These are phyloP conservation scores for Beauveria varroae DNA, from an alignment of 2,329 filamentous ascomycete genomes.

Conservation along the genomic window DNA sequence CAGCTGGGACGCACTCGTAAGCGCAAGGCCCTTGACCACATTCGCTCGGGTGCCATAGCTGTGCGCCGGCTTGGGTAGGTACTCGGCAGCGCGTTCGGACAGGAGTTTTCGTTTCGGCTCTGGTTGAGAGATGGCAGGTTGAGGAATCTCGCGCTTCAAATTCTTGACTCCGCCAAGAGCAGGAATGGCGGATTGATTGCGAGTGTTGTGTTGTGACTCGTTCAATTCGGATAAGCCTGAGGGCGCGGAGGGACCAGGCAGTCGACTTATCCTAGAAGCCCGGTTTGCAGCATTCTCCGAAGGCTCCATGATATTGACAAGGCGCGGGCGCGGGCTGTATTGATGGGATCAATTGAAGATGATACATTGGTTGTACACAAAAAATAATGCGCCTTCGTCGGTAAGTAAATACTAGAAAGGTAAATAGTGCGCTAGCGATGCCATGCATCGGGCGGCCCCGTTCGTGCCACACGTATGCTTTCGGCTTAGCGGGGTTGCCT, in stretches of 20 bases:
- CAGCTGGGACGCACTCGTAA: constrained; percentile 4
- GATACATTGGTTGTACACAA: not conserved
- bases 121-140: constrained; percentile 40
- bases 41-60: constrained; percentile 33
- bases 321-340: not conserved
- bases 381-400: not conserved
- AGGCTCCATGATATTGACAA: constrained; percentile 5
- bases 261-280: constrained; percentile 8
- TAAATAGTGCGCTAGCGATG: not conserved
- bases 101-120: constrained; percentile 55
- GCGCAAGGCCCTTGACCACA: constrained; percentile 39
- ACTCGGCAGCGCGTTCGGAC: constrained; percentile 47
- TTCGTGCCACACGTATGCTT: constrained; percentile 5
- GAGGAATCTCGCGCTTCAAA: constrained; percentile 44
- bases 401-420: too few species aligned
- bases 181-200: constrained; percentile 35
- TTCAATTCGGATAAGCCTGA: constrained; percentile 44
- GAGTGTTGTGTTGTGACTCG: constrained; percentile 54
- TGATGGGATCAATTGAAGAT: not conserved
- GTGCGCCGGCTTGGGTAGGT: constrained; percentile 32
- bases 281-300: constrained; percentile 9
- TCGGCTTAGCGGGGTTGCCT: constrained; percentile 4
- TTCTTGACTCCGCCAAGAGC: constrained; percentile 32
- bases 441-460: not conserved
- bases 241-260: constrained; percentile 8